A percentile compares a stretch with the other conserved stretches of the same genome.
Conservation (phyloP, 352 stramenopile species). For the Thraustotheca clavata region DNA sequence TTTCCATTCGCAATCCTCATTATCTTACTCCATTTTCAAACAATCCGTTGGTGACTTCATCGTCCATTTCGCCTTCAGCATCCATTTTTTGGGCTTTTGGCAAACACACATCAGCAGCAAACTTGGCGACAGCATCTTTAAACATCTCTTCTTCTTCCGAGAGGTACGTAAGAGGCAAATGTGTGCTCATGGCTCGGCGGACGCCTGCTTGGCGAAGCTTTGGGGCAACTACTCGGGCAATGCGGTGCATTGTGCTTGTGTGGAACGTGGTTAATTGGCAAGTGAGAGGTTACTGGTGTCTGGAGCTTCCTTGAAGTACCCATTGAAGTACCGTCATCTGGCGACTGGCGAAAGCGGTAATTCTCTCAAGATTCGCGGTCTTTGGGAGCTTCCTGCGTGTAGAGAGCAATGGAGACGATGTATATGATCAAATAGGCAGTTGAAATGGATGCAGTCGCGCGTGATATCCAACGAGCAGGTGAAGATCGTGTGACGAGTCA, state of each 20-base stretch:
- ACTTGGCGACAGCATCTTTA: slow-evolving; percentile 66
- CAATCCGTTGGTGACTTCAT: slow-evolving; percentile 82
- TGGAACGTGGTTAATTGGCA: slow-evolving; percentile 7
- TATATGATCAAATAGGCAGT: not conserved
- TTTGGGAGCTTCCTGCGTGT: not conserved
- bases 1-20: slow-evolving; percentile 23
- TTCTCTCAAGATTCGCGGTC: not conserved
- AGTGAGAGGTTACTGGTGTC: slow-evolving; percentile 13
- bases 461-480: not conserved
- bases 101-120: slow-evolving; percentile 74
- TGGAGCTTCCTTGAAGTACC: not conserved
- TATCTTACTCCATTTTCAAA: slow-evolving; percentile 82
- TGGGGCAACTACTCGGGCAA: slow-evolving; percentile 1
- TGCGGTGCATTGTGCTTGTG: not conserved
- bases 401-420: not conserved
- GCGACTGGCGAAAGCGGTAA: not conserved
- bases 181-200: slow-evolving; percentile 10
- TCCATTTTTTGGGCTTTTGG: slow-evolving; percentile 92
- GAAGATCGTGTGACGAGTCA: not conserved
- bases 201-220: not conserved
- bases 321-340: not conserved
- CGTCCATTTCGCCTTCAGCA: slow-evolving; percentile 81
- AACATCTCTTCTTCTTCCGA: slow-evolving; percentile 68
- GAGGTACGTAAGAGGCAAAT: slow-evolving; percentile 40
- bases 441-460: not conserved